These are phyloP conservation scores for Smallanthus sonchifolius DNA, from an alignment of 129 eudicot genomes.

Conservation along the genomic window DNA sequence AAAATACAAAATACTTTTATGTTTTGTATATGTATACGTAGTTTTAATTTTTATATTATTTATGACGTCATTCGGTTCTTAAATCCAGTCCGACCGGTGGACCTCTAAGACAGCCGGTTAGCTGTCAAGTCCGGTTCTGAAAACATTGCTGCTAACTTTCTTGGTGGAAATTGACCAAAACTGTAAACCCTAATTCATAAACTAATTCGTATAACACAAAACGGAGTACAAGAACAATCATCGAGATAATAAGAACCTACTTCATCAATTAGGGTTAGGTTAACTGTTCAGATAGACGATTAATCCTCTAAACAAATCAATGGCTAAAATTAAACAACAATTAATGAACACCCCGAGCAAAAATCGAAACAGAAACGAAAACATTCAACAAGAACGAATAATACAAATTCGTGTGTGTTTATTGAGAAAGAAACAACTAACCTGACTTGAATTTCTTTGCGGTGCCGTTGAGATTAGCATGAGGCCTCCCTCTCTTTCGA, in stretches of 20 bases:
- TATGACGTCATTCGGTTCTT: no score
- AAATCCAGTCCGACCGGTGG: no score
- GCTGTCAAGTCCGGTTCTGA: no score
- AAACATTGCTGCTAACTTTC: background rate
- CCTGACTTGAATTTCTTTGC: conserved; percentile 65
- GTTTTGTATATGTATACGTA: no score
- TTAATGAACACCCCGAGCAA: no score
- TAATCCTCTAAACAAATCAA: background rate
- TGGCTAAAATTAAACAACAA: background rate
- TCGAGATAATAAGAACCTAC: background rate
- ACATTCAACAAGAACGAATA: background rate
- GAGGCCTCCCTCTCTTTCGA: conserved; percentile 59
- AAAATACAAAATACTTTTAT: no score
- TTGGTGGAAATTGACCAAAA: background rate
- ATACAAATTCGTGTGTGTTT: background rate
- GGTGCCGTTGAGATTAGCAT: conserved; percentile 47
- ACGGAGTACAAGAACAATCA: background rate
- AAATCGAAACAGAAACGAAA: background rate
- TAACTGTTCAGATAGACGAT: background rate
- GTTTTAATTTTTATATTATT: no score
- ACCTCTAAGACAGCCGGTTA: no score
- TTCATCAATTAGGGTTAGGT: background rate
- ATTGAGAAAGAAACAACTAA: background rate
- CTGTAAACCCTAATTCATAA: background rate
- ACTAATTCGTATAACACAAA: background rate